phyloP scores from a whole-genome alignment of 768 basidiomycete genomes.

The Amanita fuliginea region DNA sequence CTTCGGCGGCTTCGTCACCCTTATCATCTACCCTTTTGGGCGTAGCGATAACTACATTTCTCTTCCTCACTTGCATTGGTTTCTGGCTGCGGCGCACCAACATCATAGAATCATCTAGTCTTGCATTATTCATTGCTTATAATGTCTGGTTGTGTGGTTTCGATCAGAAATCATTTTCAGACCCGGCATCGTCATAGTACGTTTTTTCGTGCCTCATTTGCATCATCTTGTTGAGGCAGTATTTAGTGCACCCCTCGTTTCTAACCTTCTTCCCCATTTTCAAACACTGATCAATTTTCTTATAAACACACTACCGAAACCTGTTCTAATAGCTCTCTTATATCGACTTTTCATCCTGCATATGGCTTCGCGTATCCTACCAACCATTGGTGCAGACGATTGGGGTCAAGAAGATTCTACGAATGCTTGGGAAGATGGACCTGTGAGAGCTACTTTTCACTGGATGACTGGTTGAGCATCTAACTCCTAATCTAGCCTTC shows the following conservation, averaged over 20 bases:
- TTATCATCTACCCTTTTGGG: slow-evolving; percentile 85
- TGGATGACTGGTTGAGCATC: neutral
- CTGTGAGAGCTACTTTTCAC: slow-evolving; percentile 30
- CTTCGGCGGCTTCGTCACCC: slow-evolving; percentile 72
- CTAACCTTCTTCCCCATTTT: slow-evolving; percentile 74
- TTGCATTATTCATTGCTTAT: slow-evolving; percentile 83
- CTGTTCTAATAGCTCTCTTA: slow-evolving; percentile 65
- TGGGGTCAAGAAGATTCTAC: slow-evolving; percentile 65
- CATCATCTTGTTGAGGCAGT: neutral
- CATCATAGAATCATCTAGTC: slow-evolving; percentile 82
- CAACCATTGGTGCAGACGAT: slow-evolving; percentile 72
- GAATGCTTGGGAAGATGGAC: slow-evolving; percentile 62
- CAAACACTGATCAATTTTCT: slow-evolving; percentile 74
- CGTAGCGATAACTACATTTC: slow-evolving; percentile 74
- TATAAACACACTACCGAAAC: slow-evolving; percentile 77
- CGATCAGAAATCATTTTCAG: slow-evolving; percentile 60
- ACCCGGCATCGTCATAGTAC: slow-evolving; percentile 70
- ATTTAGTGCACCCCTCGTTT: slow-evolving; percentile 58
- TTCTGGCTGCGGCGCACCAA: slow-evolving; percentile 84
- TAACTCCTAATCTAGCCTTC: slow-evolving; percentile 45
- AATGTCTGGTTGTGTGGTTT: slow-evolving; percentile 87
- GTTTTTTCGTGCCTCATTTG: slow-evolving; percentile 15
- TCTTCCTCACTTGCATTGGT: slow-evolving; percentile 88
- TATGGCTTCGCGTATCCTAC: slow-evolving; percentile 71
- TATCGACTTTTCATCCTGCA: slow-evolving; percentile 79